These are phyloP conservation scores for Dendrocalamus sinicus DNA, from an alignment of 176 grass and related monocot genomes.

Conservation along the genomic window DNA sequence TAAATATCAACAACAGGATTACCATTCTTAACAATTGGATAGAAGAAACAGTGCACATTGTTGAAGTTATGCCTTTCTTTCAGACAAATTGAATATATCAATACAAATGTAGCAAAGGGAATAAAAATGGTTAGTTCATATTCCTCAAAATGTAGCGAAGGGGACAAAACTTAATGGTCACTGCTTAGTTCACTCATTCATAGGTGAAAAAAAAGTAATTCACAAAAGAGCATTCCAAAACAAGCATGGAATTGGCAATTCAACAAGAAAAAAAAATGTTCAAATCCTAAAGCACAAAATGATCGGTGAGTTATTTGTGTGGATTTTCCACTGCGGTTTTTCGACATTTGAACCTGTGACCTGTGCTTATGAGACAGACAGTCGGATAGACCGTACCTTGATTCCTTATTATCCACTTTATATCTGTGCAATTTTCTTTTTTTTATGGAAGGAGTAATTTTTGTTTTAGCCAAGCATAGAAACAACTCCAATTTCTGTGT, in stretches of 20 bases:
- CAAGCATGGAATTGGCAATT: not conserved
- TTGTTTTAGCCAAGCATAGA: not conserved
- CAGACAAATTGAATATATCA: not conserved
- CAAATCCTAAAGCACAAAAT: not conserved
- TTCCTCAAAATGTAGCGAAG: slow-evolving; percentile 10
- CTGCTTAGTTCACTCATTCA: slow-evolving; percentile 8
- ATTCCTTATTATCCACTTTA: slow-evolving; percentile 3
- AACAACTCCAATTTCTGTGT: not conserved
- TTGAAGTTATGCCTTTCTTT: not conserved
- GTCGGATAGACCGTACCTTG: not conserved
- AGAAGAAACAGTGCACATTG: not conserved
- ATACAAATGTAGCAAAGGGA: not conserved
- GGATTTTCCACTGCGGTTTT: not conserved
- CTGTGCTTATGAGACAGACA: not conserved
- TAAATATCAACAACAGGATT: slow-evolving; percentile 5
- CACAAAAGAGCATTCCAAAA: not conserved
- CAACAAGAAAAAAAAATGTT: not conserved
- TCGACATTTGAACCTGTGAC: not conserved
- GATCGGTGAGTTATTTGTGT: not conserved
- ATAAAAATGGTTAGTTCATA: not conserved
- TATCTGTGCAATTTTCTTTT: not conserved
- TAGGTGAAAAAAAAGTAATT: not conserved
- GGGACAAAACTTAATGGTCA: not conserved
- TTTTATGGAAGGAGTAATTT: not conserved
- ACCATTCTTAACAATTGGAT: slow-evolving; percentile 2